Evolutionary conservation across 805 yeast genomes (phyloP).

Genomic region (Metschnikowia shivogae): DNA sequence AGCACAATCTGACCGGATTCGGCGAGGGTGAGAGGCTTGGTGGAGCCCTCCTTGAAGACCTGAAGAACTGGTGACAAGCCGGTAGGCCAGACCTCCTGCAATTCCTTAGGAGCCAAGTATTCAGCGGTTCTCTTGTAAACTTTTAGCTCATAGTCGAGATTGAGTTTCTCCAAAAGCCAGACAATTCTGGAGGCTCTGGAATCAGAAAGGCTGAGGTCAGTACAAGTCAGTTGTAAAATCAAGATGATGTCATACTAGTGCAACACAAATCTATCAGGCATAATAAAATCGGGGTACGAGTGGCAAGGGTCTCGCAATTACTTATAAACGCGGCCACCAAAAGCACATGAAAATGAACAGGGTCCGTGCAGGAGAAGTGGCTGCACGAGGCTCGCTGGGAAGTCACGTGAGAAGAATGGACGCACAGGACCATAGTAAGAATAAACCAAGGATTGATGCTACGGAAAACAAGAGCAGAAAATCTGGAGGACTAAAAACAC

Average conservation of each 20-base stretch:
- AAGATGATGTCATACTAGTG: slow-evolving; percentile 20
- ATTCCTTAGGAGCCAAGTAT: slow-evolving; percentile 33
- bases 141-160: slow-evolving; percentile 31
- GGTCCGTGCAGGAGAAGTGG: too few relatives aligned
- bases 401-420: background rate
- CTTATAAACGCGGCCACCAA: background rate
- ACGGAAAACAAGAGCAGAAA: too few relatives aligned
- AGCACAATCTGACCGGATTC: slow-evolving; percentile 61
- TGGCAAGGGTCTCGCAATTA: background rate
- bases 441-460: too few relatives aligned
- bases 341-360: background rate
- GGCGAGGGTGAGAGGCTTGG: slow-evolving; percentile 32
- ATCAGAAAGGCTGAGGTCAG: slow-evolving; percentile 23
- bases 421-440: too few relatives aligned
- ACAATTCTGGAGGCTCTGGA: slow-evolving; percentile 37
- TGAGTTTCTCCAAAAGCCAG: slow-evolving; percentile 36
- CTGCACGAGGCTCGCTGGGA: background rate
- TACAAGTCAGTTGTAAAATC: background rate
- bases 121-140: slow-evolving; percentile 23
- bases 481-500: too few relatives aligned
- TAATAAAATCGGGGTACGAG: background rate
- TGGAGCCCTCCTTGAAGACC: slow-evolving; percentile 11
- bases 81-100: slow-evolving; percentile 30
- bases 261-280: slow-evolving; percentile 16
- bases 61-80: slow-evolving; percentile 33